Evolutionary conservation across 1,284 basidiomycete genomes (phyloP), one percentile per base, ranked within the genome.

Genomic region (Psilocybe mexicana): DNA sequence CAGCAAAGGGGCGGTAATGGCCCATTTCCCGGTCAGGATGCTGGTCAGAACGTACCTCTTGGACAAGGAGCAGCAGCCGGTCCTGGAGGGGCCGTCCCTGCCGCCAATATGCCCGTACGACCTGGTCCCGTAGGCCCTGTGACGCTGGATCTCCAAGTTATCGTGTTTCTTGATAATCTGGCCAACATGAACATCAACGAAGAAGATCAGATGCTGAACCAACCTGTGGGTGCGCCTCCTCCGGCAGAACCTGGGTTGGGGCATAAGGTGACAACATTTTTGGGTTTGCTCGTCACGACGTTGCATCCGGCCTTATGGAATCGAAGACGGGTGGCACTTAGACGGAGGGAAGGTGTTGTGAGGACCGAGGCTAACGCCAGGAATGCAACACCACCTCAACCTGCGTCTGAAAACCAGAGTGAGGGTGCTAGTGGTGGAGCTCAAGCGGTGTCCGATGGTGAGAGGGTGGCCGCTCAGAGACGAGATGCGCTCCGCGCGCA

Each of bases 301-400:
- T 69, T 90, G 36, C 83, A 90, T 68, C 90, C 90, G 3, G 90
- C 88, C 28, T 76, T 90, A 43, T 92, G 90, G 85, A 85, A 91
- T 63, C 81, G 85, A 58, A 78, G 90, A 61, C 77, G 89, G 46
- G 72, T 69, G 23, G 79, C 79, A 10, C 76, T 92, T 64, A 75
- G 84, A 65, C 77, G 77, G 59, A 74, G 90, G 43, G 90, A 92
- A 72, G 86, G 87, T 2, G 76, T 80, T 35, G 70, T 92, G 24
- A 78, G 88, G 62, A 87, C 84, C 26, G 90, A 91, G 71, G 83
- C 81, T 58, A 82, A 80, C 61, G 74, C 78, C 23, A 75, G 83
- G 36, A 76, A 81, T 49, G 65, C 70, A 26, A 59, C 65, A 40
- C 54, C 26, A 26, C 25, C 43, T 45, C 43, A 59, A 11, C 62